These are phyloP conservation scores for Dillenia turbinata DNA, from an alignment of 164 flowering plant species.

Conservation along the genomic window DNA sequence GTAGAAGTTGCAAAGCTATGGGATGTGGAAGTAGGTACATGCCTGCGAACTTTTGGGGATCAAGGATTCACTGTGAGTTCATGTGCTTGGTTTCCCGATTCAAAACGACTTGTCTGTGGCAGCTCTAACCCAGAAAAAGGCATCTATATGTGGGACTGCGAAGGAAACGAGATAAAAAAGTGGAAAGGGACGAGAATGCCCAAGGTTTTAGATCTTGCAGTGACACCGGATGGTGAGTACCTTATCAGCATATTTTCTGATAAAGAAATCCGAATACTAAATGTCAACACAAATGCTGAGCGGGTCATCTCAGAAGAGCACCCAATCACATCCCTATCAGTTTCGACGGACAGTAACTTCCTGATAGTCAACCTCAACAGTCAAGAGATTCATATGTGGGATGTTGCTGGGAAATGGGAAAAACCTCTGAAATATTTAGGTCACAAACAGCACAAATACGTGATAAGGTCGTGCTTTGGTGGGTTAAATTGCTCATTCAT, in stretches of 20 bases:
- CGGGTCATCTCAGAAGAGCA: constrained; percentile 60
- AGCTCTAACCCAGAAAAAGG: constrained; percentile 75
- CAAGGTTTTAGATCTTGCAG: constrained; percentile 73
- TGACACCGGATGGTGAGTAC: constrained; percentile 72
- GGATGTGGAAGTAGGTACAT: constrained; percentile 84
- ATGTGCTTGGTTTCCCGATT: constrained; percentile 96
- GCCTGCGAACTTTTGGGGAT: constrained; percentile 70
- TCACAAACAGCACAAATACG: constrained; percentile 74
- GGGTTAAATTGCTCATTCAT: constrained; percentile 61
- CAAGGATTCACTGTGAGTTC: constrained; percentile 63
- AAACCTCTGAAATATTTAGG: constrained; percentile 55
- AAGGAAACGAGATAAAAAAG: constrained; percentile 72
- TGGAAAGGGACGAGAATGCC: constrained; percentile 85
- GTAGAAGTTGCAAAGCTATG: constrained; percentile 79
- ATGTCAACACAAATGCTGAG: constrained; percentile 55
- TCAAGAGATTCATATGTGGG: constrained; percentile 93
- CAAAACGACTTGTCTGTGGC: constrained; percentile 71
- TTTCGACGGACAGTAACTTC: constrained; percentile 60
- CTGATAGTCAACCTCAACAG: constrained; percentile 76
- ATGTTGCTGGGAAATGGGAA: constrained; percentile 51
- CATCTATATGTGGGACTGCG: constrained; percentile 78
- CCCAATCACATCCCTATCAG: constrained; percentile 70
- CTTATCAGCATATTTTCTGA: constrained; percentile 65
- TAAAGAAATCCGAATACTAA: constrained; percentile 60
- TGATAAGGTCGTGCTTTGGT: constrained; percentile 92